Evolutionary conservation across 208 protist genomes (phyloP), one percentile per base, ranked within the genome.

Genomic region (Leishmania tropica): DNA sequence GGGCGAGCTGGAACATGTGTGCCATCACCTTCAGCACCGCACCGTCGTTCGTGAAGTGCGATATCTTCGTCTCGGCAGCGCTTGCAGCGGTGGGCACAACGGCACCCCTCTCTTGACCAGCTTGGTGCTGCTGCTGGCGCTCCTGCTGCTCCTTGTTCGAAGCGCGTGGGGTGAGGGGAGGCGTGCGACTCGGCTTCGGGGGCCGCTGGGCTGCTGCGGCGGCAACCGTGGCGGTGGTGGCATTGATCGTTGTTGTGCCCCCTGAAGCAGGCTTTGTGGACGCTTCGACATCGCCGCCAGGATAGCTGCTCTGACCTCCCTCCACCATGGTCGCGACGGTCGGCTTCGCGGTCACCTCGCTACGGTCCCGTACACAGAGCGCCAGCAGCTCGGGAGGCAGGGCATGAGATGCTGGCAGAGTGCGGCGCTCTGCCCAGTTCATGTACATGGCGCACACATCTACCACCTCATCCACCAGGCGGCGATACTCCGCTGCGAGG

Each of bases 1-100:
- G 89, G 37, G 86, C 89, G 17, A 95, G 75, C 54, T 87, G 87
- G 76, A 97, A 93, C 92, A 97, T 97, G 84, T 95, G 87, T 58
- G 81, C 79, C 74, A 97, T 91, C 42, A 97, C 91, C 74, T 87
- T 90, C 24, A 93, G 85, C 40, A 92, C 81, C 10, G 80, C 83
- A 24, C 85, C 85, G 70, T 95, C 89, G 37, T 81, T 56, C 0
- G 70, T 77, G 76, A 97, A 95, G 84, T 87, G 83, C 15, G 88
- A 89, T 19, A 95, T 81, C 72, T 85, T 92, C 7, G 83, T 2
- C 8, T 58, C 73, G 4, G 48, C 60, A 24, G 56, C 70, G 73
- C 64, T 76, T 56, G 72, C 76, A 62, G 71, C 73, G 35, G 77
- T 68, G 53, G n/a, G 21, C 51, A 21, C 70, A 53, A 64, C 31